Conservation (phyloP, 2,329 filamentous ascomycete species). For the Colletotrichum australisinense region DNA sequence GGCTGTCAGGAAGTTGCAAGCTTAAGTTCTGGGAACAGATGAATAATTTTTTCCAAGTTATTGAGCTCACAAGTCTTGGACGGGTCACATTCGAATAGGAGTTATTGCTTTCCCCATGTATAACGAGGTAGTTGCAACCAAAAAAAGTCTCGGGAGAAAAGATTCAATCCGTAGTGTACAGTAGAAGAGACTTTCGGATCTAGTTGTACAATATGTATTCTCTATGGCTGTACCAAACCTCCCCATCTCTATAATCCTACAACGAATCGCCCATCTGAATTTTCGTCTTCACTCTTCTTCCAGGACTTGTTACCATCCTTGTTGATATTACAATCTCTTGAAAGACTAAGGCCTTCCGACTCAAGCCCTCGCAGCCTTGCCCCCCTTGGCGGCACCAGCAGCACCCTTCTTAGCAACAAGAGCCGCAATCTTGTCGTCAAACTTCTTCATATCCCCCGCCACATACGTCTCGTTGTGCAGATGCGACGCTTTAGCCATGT, state of each 20-base stretch:
- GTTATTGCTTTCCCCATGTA: not conserved
- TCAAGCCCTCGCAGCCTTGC: conserved; percentile 40
- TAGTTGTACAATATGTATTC: conserved; percentile 28
- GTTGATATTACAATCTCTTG: not conserved
- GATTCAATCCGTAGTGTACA: conserved; percentile 14
- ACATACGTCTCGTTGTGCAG: conserved; percentile 51
- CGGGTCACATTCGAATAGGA: too few species aligned
- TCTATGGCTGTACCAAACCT: conserved; percentile 10
- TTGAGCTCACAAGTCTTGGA: too few species aligned
- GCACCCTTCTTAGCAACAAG: conserved; percentile 39
- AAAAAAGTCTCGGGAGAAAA: not conserved
- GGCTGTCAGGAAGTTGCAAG: conserved; percentile 53
- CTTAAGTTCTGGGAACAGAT: not conserved
- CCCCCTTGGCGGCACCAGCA: not conserved
- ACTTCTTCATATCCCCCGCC: conserved; percentile 46
- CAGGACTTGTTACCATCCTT: not conserved
- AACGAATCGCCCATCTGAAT: not conserved
- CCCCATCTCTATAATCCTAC: conserved; percentile 18
- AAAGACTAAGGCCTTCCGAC: not conserved
- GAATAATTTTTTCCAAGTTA: too few species aligned
- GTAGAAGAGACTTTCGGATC: conserved; percentile 24
- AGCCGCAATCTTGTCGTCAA: conserved; percentile 53
- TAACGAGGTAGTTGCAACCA: not conserved
- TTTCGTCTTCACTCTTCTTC: too few species aligned
- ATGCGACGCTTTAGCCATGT: conserved; percentile 50